These are phyloP conservation scores for Trifolium repens DNA, from an alignment of 306 rosid species.

Conservation along the genomic window DNA sequence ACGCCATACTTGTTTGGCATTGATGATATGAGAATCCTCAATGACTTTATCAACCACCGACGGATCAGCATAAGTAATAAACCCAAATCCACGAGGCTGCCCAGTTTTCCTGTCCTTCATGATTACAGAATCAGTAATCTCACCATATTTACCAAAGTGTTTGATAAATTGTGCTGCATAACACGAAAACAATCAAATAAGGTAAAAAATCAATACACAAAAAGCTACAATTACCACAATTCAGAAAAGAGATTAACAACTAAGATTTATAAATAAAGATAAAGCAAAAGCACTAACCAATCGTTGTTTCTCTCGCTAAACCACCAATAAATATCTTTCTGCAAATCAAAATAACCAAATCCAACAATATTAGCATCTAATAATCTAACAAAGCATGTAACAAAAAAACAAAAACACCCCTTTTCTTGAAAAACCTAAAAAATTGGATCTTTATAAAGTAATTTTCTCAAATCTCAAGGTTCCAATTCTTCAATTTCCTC, in stretches of 20 bases:
- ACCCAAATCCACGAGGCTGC: conserved; percentile 95
- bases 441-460: neutral
- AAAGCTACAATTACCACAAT: conserved; percentile 10
- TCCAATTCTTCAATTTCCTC: neutral
- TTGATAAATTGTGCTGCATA: conserved; percentile 82
- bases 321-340: conserved; percentile 98
- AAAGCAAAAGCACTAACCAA: conserved; percentile 65
- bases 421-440: neutral
- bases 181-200: conserved; percentile 15
- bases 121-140: conserved; percentile 84
- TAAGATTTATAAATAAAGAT: conserved; percentile 1
- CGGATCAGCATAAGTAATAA: conserved; percentile 82
- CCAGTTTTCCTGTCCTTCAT: conserved; percentile 96
- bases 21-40: conserved; percentile 78
- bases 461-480: neutral
- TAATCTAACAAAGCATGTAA: conserved; percentile 6
- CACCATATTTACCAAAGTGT: conserved; percentile 88
- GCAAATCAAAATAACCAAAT: conserved; percentile 60
- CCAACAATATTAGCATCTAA: conserved; percentile 44
- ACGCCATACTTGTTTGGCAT: conserved; percentile 76
- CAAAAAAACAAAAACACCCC: neutral
- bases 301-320: conserved; percentile 91
- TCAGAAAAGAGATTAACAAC: conserved; percentile 26
- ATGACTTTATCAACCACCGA: conserved; percentile 91
- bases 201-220: conserved; percentile 30